Conservation (phyloP, 768 basidiomycete species). For the Cystobasidium ongulense region DNA sequence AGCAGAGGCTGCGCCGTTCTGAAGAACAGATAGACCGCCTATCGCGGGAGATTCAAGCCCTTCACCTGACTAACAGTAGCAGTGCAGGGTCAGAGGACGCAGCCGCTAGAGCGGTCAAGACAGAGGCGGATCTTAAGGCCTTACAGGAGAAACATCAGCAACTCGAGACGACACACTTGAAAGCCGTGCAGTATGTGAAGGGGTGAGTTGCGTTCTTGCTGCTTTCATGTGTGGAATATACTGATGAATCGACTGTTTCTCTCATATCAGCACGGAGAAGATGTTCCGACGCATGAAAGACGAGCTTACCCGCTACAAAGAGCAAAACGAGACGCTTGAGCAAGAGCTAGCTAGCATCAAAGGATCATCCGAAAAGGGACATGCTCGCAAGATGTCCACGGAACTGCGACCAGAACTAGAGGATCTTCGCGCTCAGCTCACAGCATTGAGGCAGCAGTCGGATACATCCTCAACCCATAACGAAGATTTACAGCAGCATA, state of each 20-base stretch:
- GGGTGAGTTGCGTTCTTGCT: slow-evolving; percentile 41
- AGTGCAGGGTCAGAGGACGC: slow-evolving; percentile 13
- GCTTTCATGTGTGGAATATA: not conserved
- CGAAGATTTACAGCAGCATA: slow-evolving; percentile 55
- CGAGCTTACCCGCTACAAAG: slow-evolving; percentile 84
- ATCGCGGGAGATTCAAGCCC: slow-evolving; percentile 34
- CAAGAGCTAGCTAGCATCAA: slow-evolving; percentile 59
- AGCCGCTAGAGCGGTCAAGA: slow-evolving; percentile 36
- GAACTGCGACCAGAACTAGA: slow-evolving; percentile 37
- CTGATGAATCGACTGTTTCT: not conserved
- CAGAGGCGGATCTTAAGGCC: slow-evolving; percentile 55
- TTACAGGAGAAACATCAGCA: slow-evolving; percentile 50
- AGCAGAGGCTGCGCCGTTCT: slow-evolving; percentile 13
- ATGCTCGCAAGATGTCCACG: slow-evolving; percentile 13
- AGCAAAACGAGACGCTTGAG: slow-evolving; percentile 67
- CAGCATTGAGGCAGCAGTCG: slow-evolving; percentile 25
- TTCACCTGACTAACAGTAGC: not conserved
- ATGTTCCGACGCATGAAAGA: slow-evolving; percentile 96
- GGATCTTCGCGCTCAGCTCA: slow-evolving; percentile 33
- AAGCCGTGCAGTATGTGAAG: slow-evolving; percentile 96
- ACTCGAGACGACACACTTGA: slow-evolving; percentile 89
- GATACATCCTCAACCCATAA: slow-evolving; percentile 26
- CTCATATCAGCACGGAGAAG: slow-evolving; percentile 66
- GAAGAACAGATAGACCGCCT: slow-evolving; percentile 29
- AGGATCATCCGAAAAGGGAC: not conserved